Evolutionary conservation across 345 rosid genomes (phyloP).

Genomic region (Acer campestre): DNA sequence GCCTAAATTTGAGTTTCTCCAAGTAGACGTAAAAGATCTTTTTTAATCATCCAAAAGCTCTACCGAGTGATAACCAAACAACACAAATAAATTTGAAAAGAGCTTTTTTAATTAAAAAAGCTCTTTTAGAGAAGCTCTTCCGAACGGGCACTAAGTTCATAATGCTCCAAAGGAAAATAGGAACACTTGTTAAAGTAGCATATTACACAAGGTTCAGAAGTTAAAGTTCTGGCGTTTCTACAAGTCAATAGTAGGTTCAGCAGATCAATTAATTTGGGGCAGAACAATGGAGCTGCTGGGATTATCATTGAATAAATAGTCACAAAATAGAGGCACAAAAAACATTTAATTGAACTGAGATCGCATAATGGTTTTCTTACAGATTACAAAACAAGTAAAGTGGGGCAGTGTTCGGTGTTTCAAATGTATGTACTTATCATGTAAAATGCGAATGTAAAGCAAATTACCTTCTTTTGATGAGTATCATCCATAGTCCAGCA

Average conservation of each 20-base stretch:
- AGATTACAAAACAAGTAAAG: neutral
- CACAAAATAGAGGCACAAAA: neutral
- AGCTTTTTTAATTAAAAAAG: too few relatives aligned
- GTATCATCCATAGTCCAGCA: conserved; percentile 49
- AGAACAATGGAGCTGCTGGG: neutral
- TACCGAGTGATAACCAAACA: too few relatives aligned
- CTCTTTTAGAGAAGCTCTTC: too few relatives aligned
- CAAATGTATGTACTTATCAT: neutral
- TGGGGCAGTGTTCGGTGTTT: neutral
- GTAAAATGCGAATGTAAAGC: neutral
- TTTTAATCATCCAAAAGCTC: too few relatives aligned
- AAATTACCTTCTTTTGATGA: conserved; percentile 53
- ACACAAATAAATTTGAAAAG: too few relatives aligned
- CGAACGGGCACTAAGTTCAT: neutral
- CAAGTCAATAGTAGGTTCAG: neutral
- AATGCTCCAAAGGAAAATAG: neutral
- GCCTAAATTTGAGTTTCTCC: too few relatives aligned
- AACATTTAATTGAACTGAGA: neutral
- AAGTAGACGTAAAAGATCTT: too few relatives aligned
- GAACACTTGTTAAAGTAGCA: neutral
- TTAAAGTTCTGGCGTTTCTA: neutral
- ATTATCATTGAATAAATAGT: neutral
- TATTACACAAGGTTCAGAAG: neutral
- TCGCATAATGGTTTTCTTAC: neutral
- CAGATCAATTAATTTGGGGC: neutral